Evolutionary conservation across 208 protist genomes (phyloP), one percentile per base, ranked within the genome.

Genomic region (Trypanosomatidae sp.): DNA sequence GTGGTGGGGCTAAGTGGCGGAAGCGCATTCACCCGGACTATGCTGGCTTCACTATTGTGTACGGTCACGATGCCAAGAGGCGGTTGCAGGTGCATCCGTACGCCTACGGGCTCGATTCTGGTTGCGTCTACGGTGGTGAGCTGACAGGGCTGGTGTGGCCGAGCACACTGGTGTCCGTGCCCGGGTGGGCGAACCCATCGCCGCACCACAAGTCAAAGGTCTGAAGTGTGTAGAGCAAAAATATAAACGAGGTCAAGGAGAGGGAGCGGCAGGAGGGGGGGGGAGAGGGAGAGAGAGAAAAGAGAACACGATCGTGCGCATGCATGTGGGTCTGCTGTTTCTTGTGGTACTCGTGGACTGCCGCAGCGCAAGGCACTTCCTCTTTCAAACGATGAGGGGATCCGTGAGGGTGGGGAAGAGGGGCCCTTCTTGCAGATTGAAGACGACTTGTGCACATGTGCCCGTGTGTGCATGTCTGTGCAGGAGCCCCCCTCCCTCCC

Each of bases 61-160:
- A 88, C 80, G 93, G 91, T 12, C 93, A 95, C 69, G 90, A 97
- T 69, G 91, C 91, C 56, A 85, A 89, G 62, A 68, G 86, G 3
- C 69, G 80, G 17, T 73, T 95, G 74, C 88, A 97, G 75, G 44
- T 82, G 41, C 44, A 91, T n/a, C 72, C 77, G 5, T 86, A 82
- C 73, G 86, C 88, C 7, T 79, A 91, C 59, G 93, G 93, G 10
- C 71, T 97, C 8, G 91, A 97, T 70, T 91, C 78, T 0, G 81
- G 87, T 46, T 95, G 91, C 68, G 80, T 73, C 39, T 94, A 93
- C 62, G 91, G 88, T 30, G 83, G 85, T 8, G 53, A 73, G 62
- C 83, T 95, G 46, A 91, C 89, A 15, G 78, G 76, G 0, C 58
- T 93, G 22, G 65, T 92, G 41, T 83, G 92, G 69, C 89, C 87